Conservation (phyloP, 495 filamentous ascomycete genomes). For the Tuber magnatum region DNA sequence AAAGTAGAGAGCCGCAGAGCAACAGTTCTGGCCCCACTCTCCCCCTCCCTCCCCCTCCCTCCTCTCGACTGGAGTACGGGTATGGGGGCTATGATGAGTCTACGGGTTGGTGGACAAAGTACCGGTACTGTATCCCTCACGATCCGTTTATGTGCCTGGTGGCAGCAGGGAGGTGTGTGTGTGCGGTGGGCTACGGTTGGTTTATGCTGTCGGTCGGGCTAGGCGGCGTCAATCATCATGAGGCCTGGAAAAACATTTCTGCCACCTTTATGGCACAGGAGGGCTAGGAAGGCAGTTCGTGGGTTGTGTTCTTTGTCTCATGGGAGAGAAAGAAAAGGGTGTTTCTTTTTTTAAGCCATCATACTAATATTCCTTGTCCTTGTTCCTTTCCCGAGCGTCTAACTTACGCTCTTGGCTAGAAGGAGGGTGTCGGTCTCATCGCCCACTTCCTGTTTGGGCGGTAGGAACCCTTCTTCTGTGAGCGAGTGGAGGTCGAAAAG, state of each 20-base stretch:
- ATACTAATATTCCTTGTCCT: background rate
- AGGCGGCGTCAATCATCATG: conserved; percentile 1
- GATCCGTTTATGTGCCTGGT: background rate
- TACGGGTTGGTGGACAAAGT: background rate
- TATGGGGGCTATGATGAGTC: background rate
- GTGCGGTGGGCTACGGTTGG: background rate
- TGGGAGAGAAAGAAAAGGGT: background rate
- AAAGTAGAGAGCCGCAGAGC: conserved; percentile 1
- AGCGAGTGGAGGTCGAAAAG: background rate
- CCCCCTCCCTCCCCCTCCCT: background rate
- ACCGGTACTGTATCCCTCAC: background rate
- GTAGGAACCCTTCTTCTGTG: background rate
- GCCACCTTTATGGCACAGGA: background rate
- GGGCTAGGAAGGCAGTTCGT: background rate
- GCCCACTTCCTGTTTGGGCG: background rate
- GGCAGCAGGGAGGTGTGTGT: background rate
- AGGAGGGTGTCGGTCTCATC: background rate
- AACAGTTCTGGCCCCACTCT: background rate
- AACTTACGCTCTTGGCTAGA: background rate
- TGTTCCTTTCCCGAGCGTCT: background rate
- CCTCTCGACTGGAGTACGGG: background rate
- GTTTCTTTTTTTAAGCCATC: background rate
- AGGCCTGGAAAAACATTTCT: conserved; percentile 2
- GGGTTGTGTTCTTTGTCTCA: background rate
- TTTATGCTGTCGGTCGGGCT: background rate